A percentile compares a stretch with the other conserved stretches of the same genome.
Conservation (phyloP, 2,329 filamentous ascomycete genomes). For the Cladosporium colombiae region DNA sequence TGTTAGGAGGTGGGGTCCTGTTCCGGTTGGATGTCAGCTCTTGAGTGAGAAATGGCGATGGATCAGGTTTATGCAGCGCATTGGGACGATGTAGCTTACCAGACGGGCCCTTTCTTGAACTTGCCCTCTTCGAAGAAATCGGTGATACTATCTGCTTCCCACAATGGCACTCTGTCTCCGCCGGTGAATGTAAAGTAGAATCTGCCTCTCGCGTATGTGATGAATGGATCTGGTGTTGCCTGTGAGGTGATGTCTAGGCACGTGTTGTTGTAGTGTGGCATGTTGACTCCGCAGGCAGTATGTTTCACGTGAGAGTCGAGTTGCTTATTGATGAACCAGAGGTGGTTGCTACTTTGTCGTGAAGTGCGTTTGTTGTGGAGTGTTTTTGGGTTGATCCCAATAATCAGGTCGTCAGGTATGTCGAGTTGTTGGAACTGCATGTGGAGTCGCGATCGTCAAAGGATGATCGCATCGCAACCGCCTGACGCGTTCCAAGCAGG, state of each 20-base stretch:
- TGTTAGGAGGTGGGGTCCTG: constrained; percentile 45
- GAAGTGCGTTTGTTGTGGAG: neutral
- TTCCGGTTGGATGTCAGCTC: constrained; percentile 18
- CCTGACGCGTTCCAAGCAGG: neutral
- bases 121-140: constrained; percentile 39
- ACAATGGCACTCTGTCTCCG: constrained; percentile 48
- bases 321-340: neutral
- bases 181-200: constrained; percentile 52
- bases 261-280: constrained; percentile 34
- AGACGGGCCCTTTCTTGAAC: constrained; percentile 43
- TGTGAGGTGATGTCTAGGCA: constrained; percentile 46
- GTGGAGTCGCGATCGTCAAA: constrained; percentile 1
- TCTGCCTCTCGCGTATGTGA: constrained; percentile 44
- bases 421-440: neutral
- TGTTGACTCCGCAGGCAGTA: neutral
- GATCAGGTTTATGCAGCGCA: too few relatives aligned
- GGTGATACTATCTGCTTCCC: constrained; percentile 39
- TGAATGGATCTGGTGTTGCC: constrained; percentile 48
- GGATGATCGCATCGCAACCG: neutral
- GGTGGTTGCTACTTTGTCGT: neutral
- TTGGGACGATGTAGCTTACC: constrained; percentile 28
- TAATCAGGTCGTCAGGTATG: too few relatives aligned
- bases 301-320: neutral
- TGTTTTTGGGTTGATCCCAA: neutral
- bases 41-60: too few relatives aligned